Evolutionary conservation across 345 rosid species (phyloP).

Genomic region (rapeseed (Brassica napus)): DNA sequence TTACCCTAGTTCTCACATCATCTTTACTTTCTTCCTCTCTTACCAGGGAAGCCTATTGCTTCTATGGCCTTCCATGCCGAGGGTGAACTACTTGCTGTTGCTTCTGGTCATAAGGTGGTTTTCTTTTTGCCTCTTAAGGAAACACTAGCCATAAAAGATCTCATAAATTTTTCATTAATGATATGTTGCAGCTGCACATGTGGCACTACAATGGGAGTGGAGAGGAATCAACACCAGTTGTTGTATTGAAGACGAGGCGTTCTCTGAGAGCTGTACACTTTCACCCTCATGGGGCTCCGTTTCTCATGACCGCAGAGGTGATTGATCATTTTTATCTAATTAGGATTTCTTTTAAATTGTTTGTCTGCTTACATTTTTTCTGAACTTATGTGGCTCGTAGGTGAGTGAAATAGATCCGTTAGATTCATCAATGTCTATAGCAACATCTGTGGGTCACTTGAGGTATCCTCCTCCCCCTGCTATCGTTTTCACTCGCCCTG

Average conservation of each 20-base stretch:
- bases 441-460: conserved; percentile 67
- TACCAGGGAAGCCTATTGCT: conserved; percentile 71
- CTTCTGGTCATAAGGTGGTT: conserved; percentile 82
- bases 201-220: conserved; percentile 69
- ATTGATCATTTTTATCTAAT: conserved; percentile 20
- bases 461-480: conserved; percentile 76
- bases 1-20: not conserved
- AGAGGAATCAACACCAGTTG: conserved; percentile 57
- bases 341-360: conserved; percentile 35
- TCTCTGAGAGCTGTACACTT: conserved; percentile 86
- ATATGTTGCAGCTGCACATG: conserved; percentile 52
- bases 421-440: conserved; percentile 69
- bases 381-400: conserved; percentile 45
- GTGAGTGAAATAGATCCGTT: conserved; percentile 82
- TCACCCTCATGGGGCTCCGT: conserved; percentile 75
- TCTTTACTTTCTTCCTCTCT: conserved; percentile 9
- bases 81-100: conserved; percentile 79
- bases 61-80: conserved; percentile 84
- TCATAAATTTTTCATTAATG: conserved; percentile 3
- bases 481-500: conserved; percentile 54
- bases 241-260: conserved; percentile 71
- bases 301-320: conserved; percentile 87
- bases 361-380: conserved; percentile 30
- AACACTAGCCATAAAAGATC: conserved; percentile 6
- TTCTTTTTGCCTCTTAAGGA: conserved; percentile 10